These are phyloP conservation scores for Hymenochaete sp. DNA, from an alignment of 1,284 basidiomycete genomes.

Conservation along the genomic window DNA sequence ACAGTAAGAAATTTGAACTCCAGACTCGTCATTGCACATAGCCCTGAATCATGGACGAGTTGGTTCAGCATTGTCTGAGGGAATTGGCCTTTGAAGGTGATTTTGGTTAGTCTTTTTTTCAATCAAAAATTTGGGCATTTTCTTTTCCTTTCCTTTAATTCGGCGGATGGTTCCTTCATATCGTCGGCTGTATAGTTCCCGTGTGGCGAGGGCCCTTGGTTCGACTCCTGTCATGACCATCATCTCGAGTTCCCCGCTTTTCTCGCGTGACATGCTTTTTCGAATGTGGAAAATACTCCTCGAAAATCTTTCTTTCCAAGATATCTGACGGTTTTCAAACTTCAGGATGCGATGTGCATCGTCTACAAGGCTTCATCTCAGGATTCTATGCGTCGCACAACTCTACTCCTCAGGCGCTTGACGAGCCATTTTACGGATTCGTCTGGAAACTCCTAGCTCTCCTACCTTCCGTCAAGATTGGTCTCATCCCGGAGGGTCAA, in stretches of 20 bases:
- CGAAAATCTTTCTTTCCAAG: neutral
- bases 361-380: slow-evolving; percentile 57
- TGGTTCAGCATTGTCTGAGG: slow-evolving; percentile 31
- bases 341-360: slow-evolving; percentile 60
- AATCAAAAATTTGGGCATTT: too few relatives aligned
- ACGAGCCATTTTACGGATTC: slow-evolving; percentile 70
- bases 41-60: slow-evolving; percentile 27
- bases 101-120: slow-evolving; percentile 23
- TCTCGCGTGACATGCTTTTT: neutral
- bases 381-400: slow-evolving; percentile 48
- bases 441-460: slow-evolving; percentile 71
- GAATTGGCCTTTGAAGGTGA: slow-evolving; percentile 38
- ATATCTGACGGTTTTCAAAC: slow-evolving; percentile 15
- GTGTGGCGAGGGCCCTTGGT: too few relatives aligned
- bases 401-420: slow-evolving; percentile 43
- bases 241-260: too few relatives aligned
- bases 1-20: too few relatives aligned
- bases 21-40: too few relatives aligned
- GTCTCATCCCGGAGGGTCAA: slow-evolving; percentile 47
- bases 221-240: too few relatives aligned
- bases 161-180: too few relatives aligned
- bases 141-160: neutral
- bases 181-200: too few relatives aligned
- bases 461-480: slow-evolving; percentile 64
- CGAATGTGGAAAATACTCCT: neutral